These are phyloP conservation scores for Kwoniella botswanensis DNA, from an alignment of 768 basidiomycete genomes.

Conservation along the genomic window DNA sequence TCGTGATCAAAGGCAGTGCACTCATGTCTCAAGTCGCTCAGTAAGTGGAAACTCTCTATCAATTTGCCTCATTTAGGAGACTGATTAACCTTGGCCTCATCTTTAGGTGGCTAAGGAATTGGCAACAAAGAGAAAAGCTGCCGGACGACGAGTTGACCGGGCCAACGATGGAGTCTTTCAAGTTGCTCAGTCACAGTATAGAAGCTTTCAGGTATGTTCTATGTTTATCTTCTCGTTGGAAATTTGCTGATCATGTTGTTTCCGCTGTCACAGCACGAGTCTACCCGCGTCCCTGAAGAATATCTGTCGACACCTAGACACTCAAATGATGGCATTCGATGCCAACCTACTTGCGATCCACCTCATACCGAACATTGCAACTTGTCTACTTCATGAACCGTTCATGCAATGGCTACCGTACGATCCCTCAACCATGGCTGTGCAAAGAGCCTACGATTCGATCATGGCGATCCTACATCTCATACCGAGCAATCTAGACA, in stretches of 20 bases:
- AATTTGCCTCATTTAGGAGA: too few species aligned
- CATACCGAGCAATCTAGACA: conserved; percentile 47
- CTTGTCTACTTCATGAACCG: conserved; percentile 39
- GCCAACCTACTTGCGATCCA: conserved; percentile 36
- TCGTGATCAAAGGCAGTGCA: conserved; percentile 38
- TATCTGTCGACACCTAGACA: conserved; percentile 26
- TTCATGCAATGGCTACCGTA: conserved; percentile 30
- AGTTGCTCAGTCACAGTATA: conserved; percentile 30
- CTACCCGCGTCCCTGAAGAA: conserved; percentile 35
- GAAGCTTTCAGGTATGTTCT: conserved; percentile 37
- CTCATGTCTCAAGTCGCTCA: conserved; percentile 22
- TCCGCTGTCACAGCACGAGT: conserved; percentile 10
- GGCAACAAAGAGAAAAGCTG: conserved; percentile 38
- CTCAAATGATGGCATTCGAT: conserved; percentile 17
- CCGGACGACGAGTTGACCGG: conserved; percentile 33
- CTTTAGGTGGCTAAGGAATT: conserved; percentile 31
- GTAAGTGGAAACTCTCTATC: neutral
- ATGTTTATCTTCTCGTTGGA: conserved; percentile 6
- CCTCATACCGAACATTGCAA: conserved; percentile 42
- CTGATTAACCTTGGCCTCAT: too few species aligned
- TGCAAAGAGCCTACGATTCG: conserved; percentile 34
- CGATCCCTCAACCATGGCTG: neutral
- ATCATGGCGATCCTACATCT: conserved; percentile 39
- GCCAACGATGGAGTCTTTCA: conserved; percentile 19
- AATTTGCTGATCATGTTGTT: neutral